Evolutionary conservation across 208 protist genomes (phyloP).

Genomic region (Cochliopodium minus): DNA sequence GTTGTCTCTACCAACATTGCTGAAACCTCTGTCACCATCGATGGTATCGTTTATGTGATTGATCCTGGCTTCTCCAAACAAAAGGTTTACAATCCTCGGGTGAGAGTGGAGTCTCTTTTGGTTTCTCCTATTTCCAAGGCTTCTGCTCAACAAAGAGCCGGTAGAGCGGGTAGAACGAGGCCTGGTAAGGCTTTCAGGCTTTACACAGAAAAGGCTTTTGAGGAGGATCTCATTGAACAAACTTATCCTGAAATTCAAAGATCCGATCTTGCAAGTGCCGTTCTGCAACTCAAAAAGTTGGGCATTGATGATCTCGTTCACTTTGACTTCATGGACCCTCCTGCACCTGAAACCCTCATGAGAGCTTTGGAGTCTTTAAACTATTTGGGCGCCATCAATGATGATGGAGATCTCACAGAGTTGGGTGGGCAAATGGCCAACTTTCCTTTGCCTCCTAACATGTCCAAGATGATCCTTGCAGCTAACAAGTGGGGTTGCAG

Average conservation of each 20-base stretch:
- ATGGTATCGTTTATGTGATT: constrained; percentile 96
- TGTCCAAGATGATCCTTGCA: constrained; percentile 42
- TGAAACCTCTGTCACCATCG: constrained; percentile 98
- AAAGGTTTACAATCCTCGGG: constrained; percentile 79
- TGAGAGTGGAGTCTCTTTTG: constrained; percentile 83
- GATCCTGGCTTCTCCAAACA: constrained; percentile 97
- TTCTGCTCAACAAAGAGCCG: constrained; percentile 91
- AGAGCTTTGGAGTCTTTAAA: constrained; percentile 57
- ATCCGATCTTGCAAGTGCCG: constrained; percentile 53
- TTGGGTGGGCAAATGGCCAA: constrained; percentile 54
- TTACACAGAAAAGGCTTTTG: constrained; percentile 62
- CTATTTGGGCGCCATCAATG: constrained; percentile 43
- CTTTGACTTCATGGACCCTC: constrained; percentile 87
- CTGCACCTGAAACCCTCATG: constrained; percentile 65
- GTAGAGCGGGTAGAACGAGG: constrained; percentile 91
- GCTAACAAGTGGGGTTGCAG: constrained; percentile 35
- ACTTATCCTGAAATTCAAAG: constrained; percentile 68
- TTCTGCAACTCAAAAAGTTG: constrained; percentile 83
- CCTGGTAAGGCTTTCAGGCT: constrained; percentile 91
- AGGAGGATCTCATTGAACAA: background rate
- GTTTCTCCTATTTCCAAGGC: constrained; percentile 93
- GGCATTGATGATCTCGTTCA: constrained; percentile 71
- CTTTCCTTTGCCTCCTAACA: constrained; percentile 52
- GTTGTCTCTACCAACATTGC: constrained; percentile 98
- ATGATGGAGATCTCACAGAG: constrained; percentile 32